These are phyloP conservation scores for Candida andamanensis DNA, from an alignment of 805 yeast species.

Conservation along the genomic window DNA sequence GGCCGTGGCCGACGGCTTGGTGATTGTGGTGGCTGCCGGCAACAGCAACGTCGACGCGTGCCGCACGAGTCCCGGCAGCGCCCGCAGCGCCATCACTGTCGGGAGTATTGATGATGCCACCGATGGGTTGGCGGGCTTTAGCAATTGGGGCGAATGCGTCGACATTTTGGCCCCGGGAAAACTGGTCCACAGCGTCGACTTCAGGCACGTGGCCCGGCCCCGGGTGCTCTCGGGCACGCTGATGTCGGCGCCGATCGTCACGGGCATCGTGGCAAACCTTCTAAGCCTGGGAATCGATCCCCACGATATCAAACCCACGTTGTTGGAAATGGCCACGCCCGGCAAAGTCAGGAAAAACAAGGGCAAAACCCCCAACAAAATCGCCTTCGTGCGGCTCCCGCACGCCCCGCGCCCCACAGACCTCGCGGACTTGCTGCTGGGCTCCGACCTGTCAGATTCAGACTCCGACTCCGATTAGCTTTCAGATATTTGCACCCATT, in stretches of 20 bases:
- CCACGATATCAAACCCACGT: constrained; percentile 32
- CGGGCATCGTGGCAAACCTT: constrained; percentile 57
- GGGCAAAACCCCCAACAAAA: constrained; percentile 56
- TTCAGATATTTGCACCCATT: too few species aligned
- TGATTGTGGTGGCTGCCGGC: constrained; percentile 83
- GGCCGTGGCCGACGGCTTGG: constrained; percentile 66
- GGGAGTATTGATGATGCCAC: constrained; percentile 81
- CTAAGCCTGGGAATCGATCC: constrained; percentile 48
- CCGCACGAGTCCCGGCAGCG: constrained; percentile 79
- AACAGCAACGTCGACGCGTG: constrained; percentile 78
- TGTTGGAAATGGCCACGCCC: constrained; percentile 44
- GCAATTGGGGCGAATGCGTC: constrained; percentile 94
- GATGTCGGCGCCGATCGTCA: constrained; percentile 74
- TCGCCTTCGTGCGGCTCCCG: too few species aligned
- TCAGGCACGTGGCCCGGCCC: constrained; percentile 19
- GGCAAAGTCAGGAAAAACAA: constrained; percentile 45
- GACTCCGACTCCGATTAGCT: too few species aligned
- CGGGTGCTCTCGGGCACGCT: constrained; percentile 65
- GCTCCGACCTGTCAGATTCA: too few species aligned
- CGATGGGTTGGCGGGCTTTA: constrained; percentile 68
- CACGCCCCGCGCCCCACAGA: too few species aligned
- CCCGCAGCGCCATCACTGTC: constrained; percentile 66
- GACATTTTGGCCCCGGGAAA: constrained; percentile 84
- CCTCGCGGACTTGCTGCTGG: too few species aligned
- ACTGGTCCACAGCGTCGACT: constrained; percentile 52